A percentile compares a stretch with the other conserved stretches of the same genome.
phyloP scores from a whole-genome alignment of 2,329 filamentous ascomycete genomes.

The Claviceps capensis region DNA sequence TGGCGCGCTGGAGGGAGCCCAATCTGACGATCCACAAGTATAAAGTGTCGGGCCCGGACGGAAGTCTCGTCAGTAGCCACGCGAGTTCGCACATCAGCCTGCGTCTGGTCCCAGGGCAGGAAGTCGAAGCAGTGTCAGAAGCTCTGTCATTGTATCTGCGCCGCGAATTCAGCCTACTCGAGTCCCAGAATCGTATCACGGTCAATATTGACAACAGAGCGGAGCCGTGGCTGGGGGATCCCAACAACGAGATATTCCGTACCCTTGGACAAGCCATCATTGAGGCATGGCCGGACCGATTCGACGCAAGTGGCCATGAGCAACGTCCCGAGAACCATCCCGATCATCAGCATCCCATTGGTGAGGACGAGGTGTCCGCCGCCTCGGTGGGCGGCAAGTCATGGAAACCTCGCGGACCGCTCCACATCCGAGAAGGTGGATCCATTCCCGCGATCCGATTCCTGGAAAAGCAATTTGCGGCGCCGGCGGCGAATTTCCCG shows the following conservation, averaged over 20 bases:
- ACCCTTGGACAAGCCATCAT: conserved; percentile 78
- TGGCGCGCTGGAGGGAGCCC: conserved; percentile 90
- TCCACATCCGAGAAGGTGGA: conserved; percentile 92
- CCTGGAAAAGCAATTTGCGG: conserved; percentile 83
- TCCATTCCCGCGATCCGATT: conserved; percentile 92
- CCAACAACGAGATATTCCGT: conserved; percentile 78
- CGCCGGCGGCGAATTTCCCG: conserved; percentile 82
- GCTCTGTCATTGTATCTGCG: conserved; percentile 54
- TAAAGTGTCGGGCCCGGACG: conserved; percentile 82
- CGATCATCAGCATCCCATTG: too few species aligned
- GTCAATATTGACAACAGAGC: conserved; percentile 86
- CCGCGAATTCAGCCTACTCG: conserved; percentile 57
- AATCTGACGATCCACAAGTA: conserved; percentile 90
- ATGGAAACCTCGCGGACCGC: conserved; percentile 42
- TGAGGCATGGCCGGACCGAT: conserved; percentile 61
- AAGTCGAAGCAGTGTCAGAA: conserved; percentile 62
- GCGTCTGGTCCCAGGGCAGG: conserved; percentile 85
- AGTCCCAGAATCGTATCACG: conserved; percentile 66
- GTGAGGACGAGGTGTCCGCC: not conserved
- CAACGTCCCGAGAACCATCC: too few species aligned
- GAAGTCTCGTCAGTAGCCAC: conserved; percentile 79
- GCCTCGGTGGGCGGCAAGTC: conserved; percentile 3
- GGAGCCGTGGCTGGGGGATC: conserved; percentile 92
- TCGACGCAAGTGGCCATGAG: conserved; percentile 12
- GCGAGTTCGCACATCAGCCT: conserved; percentile 82